Conservation (phyloP, 2,329 filamentous ascomycete species). For the Trichoderma sp. region DNA sequence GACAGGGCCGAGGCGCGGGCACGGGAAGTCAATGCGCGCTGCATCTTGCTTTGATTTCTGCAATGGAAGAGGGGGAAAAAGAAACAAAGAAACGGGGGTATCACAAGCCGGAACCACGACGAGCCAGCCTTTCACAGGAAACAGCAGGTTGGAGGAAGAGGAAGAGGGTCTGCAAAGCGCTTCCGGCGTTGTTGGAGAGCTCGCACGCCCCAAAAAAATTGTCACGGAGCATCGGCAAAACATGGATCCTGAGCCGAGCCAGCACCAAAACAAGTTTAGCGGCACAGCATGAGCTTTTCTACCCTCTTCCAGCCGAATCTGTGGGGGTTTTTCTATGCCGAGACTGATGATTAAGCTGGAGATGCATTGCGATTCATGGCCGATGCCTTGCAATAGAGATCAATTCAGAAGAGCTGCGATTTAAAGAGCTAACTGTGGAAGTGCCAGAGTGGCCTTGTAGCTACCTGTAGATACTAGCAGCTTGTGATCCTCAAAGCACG, state of each 20-base stretch:
- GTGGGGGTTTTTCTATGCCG: slow-evolving; percentile 11
- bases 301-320: slow-evolving; percentile 40
- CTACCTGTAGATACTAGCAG: not conserved
- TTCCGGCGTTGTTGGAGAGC: slow-evolving; percentile 24
- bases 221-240: slow-evolving; percentile 43
- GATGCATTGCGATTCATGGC: not conserved
- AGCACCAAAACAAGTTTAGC: slow-evolving; percentile 33
- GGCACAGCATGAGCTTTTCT: slow-evolving; percentile 30
- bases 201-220: slow-evolving; percentile 39
- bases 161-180: slow-evolving; percentile 25
- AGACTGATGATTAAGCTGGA: slow-evolving; percentile 6
- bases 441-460: not conserved
- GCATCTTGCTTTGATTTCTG: slow-evolving; percentile 64
- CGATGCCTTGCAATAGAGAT: not conserved
- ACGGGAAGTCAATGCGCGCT: slow-evolving; percentile 85
- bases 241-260: slow-evolving; percentile 35
- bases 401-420: not conserved
- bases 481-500: not conserved
- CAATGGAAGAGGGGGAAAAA: slow-evolving; percentile 27
- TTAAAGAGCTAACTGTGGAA: not conserved
- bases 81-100: slow-evolving; percentile 26
- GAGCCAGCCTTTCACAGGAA: slow-evolving; percentile 12
- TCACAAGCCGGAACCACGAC: slow-evolving; percentile 29
- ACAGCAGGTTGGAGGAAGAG: slow-evolving; percentile 14
- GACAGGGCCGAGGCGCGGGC: slow-evolving; percentile 78